These are phyloP conservation scores for Jimgerdemannia lactiflua DNA, from an alignment of 192 early-diverging fungal genomes.

Conservation along the genomic window DNA sequence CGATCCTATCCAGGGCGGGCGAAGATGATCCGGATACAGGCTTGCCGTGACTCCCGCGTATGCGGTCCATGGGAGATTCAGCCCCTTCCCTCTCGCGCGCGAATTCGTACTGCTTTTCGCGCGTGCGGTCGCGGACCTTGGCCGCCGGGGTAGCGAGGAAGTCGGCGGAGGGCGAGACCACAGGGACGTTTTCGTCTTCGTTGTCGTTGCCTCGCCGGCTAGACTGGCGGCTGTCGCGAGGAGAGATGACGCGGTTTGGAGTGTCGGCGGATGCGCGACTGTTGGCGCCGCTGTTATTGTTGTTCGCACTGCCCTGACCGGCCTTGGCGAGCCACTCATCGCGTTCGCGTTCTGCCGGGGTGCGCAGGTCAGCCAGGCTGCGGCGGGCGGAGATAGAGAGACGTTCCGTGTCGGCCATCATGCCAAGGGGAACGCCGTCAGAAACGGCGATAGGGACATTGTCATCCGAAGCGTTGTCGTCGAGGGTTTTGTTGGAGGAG, in stretches of 20 bases:
- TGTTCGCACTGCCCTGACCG: too few relatives aligned
- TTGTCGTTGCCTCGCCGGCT: neutral
- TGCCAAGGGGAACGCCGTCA: neutral
- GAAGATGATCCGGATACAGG: neutral
- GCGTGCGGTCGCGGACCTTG: neutral
- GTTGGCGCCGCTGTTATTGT: neutral
- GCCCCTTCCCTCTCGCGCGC: neutral
- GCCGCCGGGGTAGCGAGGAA: neutral
- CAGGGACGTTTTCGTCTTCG: neutral
- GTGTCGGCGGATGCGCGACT: neutral
- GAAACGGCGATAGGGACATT: neutral
- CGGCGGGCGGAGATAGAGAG: neutral
- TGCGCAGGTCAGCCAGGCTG: neutral
- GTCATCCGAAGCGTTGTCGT: slow-evolving; percentile 1
- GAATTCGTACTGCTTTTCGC: neutral
- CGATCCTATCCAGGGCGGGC: neutral
- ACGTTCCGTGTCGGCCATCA: neutral
- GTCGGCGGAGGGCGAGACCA: neutral
- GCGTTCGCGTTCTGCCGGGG: neutral
- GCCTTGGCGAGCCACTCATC: neutral
- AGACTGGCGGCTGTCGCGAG: neutral
- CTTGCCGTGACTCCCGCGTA: too few relatives aligned
- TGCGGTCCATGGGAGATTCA: too few relatives aligned
- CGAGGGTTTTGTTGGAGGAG: too few relatives aligned
- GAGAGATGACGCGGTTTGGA: neutral